Percentiles rank a stretch among this genome's conserved stretches.
Evolutionary conservation across 805 yeast genomes (phyloP).

Genomic region (Suhomyces tanzawaensis): DNA sequence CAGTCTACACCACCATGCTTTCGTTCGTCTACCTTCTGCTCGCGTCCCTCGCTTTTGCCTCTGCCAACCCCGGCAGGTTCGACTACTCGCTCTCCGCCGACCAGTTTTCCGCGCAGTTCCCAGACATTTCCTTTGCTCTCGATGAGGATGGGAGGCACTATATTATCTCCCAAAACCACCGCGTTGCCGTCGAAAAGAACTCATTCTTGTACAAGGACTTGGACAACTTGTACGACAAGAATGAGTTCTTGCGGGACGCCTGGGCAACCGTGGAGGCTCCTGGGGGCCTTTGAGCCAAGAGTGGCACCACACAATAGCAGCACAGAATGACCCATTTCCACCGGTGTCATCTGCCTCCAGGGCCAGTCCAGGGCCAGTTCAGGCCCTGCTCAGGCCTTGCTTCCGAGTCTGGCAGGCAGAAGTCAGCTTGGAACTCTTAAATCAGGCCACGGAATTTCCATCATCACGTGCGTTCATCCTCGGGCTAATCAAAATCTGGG

Average conservation of each 20-base stretch:
- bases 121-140: background rate
- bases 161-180: background rate
- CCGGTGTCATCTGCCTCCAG: too few relatives aligned
- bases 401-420: too few relatives aligned
- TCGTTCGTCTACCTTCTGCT: background rate
- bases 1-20: too few relatives aligned
- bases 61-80: background rate
- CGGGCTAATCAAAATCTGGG: background rate
- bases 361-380: too few relatives aligned
- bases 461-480: background rate
- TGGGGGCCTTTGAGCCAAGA: too few relatives aligned
- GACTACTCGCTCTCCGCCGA: background rate
- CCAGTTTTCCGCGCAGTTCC: background rate
- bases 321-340: too few relatives aligned
- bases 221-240: constrained; percentile 3
- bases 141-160: constrained; percentile 4
- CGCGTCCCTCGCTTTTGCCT: background rate
- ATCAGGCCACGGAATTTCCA: too few relatives aligned
- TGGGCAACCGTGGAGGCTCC: too few relatives aligned
- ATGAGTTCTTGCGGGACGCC: background rate
- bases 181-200: constrained; percentile 1
- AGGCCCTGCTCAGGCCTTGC: too few relatives aligned
- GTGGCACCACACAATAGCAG: too few relatives aligned
- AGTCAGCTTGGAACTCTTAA: too few relatives aligned
- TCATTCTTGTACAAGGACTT: constrained; percentile 2